A percentile compares a stretch with the other conserved stretches of the same genome.
phyloP scores from a whole-genome alignment of 2,329 filamentous ascomycete species.

The Nectriaceae sp. region DNA sequence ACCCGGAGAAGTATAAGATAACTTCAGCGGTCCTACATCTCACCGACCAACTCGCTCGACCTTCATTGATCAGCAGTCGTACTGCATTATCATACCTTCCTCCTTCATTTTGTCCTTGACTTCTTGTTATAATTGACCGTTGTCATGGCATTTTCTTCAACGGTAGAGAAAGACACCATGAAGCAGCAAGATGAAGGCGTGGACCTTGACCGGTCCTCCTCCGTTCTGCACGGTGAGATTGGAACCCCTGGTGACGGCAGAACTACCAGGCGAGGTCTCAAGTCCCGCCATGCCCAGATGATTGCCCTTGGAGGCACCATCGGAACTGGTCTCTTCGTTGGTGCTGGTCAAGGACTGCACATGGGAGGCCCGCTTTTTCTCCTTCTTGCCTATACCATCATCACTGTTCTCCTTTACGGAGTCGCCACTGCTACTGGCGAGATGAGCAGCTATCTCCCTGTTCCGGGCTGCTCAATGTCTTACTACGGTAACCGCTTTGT shows the following conservation, averaged over 20 bases:
- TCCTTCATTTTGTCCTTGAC: not conserved
- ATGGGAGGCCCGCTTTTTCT: not conserved
- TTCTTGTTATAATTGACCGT: not conserved
- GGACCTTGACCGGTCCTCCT: constrained; percentile 5
- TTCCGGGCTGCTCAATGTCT: not conserved
- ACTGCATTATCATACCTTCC: not conserved
- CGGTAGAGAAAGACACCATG: constrained; percentile 5
- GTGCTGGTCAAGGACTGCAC: not conserved
- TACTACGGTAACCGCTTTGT: constrained; percentile 12
- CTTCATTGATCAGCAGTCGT: not conserved
- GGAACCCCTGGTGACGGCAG: not conserved
- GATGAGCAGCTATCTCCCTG: not conserved
- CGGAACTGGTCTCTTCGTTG: constrained; percentile 2
- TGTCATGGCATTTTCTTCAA: constrained; percentile 1
- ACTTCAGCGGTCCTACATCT: not conserved
- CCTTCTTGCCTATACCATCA: not conserved
- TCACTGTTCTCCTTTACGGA: not conserved
- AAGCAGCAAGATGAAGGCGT: not conserved
- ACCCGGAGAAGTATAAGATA: constrained; percentile 1
- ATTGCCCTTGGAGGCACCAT: constrained; percentile 3
- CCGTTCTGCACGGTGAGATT: constrained; percentile 7
- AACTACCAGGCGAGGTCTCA: constrained; percentile 5
- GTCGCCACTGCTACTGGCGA: not conserved
- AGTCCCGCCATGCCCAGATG: constrained; percentile 3
- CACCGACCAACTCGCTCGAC: not conserved